phyloP scores from a whole-genome alignment of 2,329 filamentous ascomycete species.

The Neofusicoccum parvum region DNA sequence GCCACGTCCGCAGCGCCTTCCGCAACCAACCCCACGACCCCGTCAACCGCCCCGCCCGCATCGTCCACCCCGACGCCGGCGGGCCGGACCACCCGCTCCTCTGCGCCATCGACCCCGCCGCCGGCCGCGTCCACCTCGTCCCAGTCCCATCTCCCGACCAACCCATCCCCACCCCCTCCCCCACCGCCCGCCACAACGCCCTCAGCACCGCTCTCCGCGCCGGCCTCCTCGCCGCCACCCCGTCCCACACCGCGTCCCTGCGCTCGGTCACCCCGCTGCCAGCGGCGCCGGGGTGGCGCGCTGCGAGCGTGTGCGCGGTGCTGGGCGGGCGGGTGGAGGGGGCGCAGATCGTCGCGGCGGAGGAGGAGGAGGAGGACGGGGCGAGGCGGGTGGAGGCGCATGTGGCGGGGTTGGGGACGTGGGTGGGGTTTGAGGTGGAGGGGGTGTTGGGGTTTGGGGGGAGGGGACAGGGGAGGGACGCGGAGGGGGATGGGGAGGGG shows the following conservation, averaged over 20 bases:
- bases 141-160: too few relatives aligned
- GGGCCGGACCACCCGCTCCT: too few relatives aligned
- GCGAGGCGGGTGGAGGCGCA: constrained; percentile 31
- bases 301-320: too few relatives aligned
- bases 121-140: too few relatives aligned
- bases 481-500: constrained; percentile 26
- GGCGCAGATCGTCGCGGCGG: too few relatives aligned
- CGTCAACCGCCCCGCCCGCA: constrained; percentile 26
- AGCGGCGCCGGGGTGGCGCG: too few relatives aligned
- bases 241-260: not conserved
- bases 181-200: not conserved
- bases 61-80: too few relatives aligned
- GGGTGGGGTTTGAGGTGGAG: constrained; percentile 30
- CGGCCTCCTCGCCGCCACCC: constrained; percentile 27
- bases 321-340: too few relatives aligned
- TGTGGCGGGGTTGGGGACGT: constrained; percentile 34
- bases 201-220: constrained; percentile 26
- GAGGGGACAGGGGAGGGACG: constrained; percentile 26
- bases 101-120: too few relatives aligned
- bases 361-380: too few relatives aligned
- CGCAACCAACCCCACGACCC: constrained; percentile 40
- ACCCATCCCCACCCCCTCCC: too few relatives aligned
- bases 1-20: constrained; percentile 31
- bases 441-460: constrained; percentile 34
- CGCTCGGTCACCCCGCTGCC: not conserved